Base-by-base conservation (phyloP, 306 rosid species). In the Dalbergia cochinchinensis region DNA sequence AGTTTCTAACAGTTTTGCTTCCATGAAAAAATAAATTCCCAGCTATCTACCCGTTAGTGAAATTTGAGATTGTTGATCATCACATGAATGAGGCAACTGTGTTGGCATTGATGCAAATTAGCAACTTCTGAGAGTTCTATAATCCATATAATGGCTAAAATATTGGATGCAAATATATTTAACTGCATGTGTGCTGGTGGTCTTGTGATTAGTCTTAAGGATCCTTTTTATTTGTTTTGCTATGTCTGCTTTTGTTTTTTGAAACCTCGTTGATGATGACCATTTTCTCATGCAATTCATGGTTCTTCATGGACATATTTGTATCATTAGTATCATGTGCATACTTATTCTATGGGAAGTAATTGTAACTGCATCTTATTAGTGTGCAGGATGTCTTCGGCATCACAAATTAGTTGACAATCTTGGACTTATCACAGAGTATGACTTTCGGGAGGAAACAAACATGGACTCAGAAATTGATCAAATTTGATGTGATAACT, bases 341-440 rank as follows among this genome's bases (percentile, higher is more conserved):
- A 5, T 16, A 18, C 42, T 68, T 75, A 26, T 58, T 68, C 66
- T 85, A 26, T 14, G 83, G 35, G 66, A 65, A 80, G 77, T 81
- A 78, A 87, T 57, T 60, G 44, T 65, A 63, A 47, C 42, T 87
- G 76, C 72, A 71, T 82, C 12, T 81, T 77, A 33, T 47, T 84
- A 90, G 97, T 90, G 94, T 88, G 99, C 94, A 86, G 98, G 97
- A 78, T 92, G 97, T 67, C 88, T 83, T 50, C 82, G 63, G 84
- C 84, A 92, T 89, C 94, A 91, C 89, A 91, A 89, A 78, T 83
- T 95, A 73, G 96, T 87, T 45, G 98, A 95, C 81, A 90, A 90
- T 85, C 96, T 90, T 50, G 96, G 94, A 68, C 94, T 95, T 47
- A 83, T 91, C 20, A 85, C 81, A 11, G 96, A 91, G 83, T 90